Evolutionary conservation across 176 grass and related monocot species (phyloP).

Genomic region (Triticum urartu): DNA sequence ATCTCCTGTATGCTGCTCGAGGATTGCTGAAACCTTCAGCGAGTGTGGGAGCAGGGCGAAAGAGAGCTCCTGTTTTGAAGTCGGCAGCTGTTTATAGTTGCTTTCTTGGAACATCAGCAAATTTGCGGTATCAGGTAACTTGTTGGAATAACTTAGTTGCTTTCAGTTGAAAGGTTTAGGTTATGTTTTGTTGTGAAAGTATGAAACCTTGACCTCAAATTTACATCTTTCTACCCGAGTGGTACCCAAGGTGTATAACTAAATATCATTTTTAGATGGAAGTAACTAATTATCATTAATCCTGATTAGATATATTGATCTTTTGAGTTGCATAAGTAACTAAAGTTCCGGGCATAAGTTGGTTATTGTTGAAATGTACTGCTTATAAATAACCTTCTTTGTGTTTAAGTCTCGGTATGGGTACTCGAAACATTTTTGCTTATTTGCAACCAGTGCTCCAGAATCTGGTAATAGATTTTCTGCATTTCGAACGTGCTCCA

Average conservation of each 20-base stretch:
- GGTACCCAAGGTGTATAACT: neutral
- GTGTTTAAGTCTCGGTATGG: neutral
- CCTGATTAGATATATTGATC: neutral
- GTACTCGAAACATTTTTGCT: neutral
- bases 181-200: neutral
- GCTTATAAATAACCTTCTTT: neutral
- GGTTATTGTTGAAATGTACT: neutral
- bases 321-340: neutral
- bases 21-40: constrained; percentile 55
- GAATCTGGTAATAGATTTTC: constrained; percentile 2
- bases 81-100: constrained; percentile 82
- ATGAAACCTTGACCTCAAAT: neutral
- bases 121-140: constrained; percentile 95
- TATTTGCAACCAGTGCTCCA: constrained; percentile 3
- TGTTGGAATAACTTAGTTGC: neutral
- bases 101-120: constrained; percentile 94
- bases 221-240: neutral
- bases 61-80: constrained; percentile 84
- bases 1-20: constrained; percentile 64
- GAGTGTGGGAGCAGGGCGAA: constrained; percentile 44
- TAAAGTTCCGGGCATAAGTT: neutral
- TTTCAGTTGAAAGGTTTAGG: constrained; percentile 20
- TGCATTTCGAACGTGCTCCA: neutral
- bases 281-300: neutral
- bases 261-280: neutral